Base-by-base conservation (phyloP, 1,284 basidiomycete species). In the Marasmius tenuissimus region DNA sequence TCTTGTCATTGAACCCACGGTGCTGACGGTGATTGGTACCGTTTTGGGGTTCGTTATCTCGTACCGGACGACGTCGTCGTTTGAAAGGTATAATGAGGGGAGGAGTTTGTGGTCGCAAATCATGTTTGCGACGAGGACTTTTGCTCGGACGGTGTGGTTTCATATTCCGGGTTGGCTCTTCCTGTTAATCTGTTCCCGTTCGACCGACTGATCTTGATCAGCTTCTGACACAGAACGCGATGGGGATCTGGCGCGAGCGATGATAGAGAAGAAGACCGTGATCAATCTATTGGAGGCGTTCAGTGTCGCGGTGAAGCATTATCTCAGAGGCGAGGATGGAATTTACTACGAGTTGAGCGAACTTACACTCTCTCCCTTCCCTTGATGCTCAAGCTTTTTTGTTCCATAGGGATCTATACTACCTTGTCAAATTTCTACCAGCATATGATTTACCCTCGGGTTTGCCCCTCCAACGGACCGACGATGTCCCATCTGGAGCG, bases 61-160 rank as follows among this genome's bases (percentile, higher is more conserved):
- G 0, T 86, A 85, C 70, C 77, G 89, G 40, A 92, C 90, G 0
- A 91, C 88, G 3, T 88, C 89, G 2, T 89, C 89, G 20, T 92
- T 91, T 69, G 89, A 91, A 68, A 77, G 88, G 20, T 88, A 92
- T 73, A 87, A 86, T 65, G 90, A 93, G 68, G 90, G 90, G 4
- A 77, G 90, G 50, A 74, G 81, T 51, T 75, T 87, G 27, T 93
- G 90, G 90, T 86, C 86, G 4, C 81, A 86, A 65, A 87, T 91
- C 58, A 82, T 89, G 51, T 73, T 87, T 11, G 82, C 82, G 8
- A 82, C 77, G 65, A 77, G 87, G 22, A 85, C 81, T 0, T 78
- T 89, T 69, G 79, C 85, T 1, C 76, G 87, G 33, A 79, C 81
- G 0, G 74, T 84, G 5, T 88, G 87, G 87, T 86, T 88, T 73